phyloP scores from a whole-genome alignment of 768 basidiomycete genomes.

The Fomitopsis serialis region DNA sequence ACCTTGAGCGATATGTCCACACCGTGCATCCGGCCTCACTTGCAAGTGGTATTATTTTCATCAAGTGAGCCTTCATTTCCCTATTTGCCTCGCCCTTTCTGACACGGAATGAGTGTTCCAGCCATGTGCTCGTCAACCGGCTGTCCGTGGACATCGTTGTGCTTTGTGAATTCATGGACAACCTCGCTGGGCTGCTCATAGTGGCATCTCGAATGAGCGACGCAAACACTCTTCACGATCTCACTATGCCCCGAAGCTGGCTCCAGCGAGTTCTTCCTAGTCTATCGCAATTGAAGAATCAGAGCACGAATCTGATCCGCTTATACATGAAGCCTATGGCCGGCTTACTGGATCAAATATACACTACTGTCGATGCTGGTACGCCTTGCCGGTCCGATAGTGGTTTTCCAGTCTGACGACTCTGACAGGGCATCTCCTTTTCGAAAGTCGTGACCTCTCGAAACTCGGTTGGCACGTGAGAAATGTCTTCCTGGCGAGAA shows the following conservation, averaged over 20 bases:
- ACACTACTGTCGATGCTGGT: constrained; percentile 1
- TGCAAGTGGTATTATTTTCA: constrained; percentile 31
- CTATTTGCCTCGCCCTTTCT: no score
- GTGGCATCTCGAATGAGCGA: constrained; percentile 26
- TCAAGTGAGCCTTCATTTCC: constrained; percentile 29
- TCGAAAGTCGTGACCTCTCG: constrained; percentile 1
- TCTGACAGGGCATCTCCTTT: constrained; percentile 7
- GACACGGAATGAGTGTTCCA: not conserved
- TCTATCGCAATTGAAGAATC: not conserved
- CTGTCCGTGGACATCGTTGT: constrained; percentile 41
- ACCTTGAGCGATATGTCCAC: constrained; percentile 10
- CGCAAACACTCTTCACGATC: constrained; percentile 30
- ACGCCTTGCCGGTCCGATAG: not conserved
- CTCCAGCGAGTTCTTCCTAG: not conserved
- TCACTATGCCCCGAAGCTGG: constrained; percentile 55
- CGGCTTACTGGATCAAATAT: constrained; percentile 11
- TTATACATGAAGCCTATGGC: constrained; percentile 7
- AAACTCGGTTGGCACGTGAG: not conserved
- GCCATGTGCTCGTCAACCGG: constrained; percentile 35
- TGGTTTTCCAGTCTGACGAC: not conserved
- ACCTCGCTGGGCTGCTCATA: constrained; percentile 36
- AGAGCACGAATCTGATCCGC: constrained; percentile 2
- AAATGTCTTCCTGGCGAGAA: constrained; percentile 37
- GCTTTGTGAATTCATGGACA: constrained; percentile 49
- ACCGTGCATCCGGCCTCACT: constrained; percentile 1